Evolutionary conservation across 441 rosid genomes (phyloP).

Genomic region (Corymbia calophylla): DNA sequence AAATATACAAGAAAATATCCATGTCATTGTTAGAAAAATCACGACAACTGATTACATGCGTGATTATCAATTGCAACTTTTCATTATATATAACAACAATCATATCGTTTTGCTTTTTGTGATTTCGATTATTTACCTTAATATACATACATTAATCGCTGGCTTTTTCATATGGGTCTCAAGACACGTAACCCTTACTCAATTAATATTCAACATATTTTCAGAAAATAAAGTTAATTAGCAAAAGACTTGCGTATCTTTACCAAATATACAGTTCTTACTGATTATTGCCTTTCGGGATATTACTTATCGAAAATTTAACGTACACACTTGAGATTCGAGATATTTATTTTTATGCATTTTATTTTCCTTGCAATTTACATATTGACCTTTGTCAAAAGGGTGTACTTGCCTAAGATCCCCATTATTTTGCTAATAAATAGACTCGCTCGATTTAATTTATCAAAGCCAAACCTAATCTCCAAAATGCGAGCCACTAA

Average conservation of each 20-base stretch:
- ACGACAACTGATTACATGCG: accelerated
- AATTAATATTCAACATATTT: too few relatives aligned
- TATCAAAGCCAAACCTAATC: neutral
- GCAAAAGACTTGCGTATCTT: accelerated
- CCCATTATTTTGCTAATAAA: neutral
- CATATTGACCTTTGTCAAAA: neutral
- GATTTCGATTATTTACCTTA: neutral
- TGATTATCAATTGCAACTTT: neutral
- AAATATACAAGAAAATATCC: neutral
- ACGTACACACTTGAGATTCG: neutral
- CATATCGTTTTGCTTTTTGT: accelerated
- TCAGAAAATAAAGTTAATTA: neutral
- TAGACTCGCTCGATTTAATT: neutral
- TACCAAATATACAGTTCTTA: accelerated
- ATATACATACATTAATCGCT: accelerated
- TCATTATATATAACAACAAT: accelerated
- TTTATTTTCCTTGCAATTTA: neutral
- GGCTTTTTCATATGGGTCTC: accelerated
- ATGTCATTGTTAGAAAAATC: neutral
- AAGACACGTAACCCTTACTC: neutral
- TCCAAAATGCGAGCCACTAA: neutral
- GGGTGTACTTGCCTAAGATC: neutral
- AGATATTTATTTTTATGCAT: neutral
- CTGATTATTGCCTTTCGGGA: neutral
- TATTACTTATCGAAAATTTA: neutral